These are phyloP conservation scores for Ustilago trichophora DNA, from an alignment of 1,284 basidiomycete genomes.

Conservation along the genomic window DNA sequence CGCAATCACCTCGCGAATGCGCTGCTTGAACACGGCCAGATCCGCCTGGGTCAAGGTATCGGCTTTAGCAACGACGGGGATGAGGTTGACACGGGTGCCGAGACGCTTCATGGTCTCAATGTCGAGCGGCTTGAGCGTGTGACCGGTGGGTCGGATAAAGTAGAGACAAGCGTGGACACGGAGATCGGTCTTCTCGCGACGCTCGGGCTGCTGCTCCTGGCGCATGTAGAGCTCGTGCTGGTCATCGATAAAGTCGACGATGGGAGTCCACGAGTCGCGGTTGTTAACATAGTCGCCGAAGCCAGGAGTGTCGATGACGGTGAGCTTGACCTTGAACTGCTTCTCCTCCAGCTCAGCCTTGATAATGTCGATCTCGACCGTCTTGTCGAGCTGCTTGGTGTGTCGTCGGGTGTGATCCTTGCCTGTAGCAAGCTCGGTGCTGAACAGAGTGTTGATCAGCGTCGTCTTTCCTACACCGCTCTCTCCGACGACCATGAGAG, in stretches of 20 bases:
- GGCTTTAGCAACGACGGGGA: slow-evolving; percentile 96
- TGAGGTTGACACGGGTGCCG: slow-evolving; percentile 93
- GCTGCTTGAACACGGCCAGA: slow-evolving; percentile 88
- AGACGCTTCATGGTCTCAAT: slow-evolving; percentile 99
- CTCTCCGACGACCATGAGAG: slow-evolving; percentile 98
- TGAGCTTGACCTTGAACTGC: slow-evolving; percentile 98
- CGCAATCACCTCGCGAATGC: slow-evolving; percentile 86
- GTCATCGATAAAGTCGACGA: slow-evolving; percentile 99
- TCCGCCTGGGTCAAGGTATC: slow-evolving; percentile 95
- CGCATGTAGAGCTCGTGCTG: slow-evolving; percentile 99
- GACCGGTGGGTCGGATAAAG: slow-evolving; percentile 95
- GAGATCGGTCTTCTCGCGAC: slow-evolving; percentile 90
- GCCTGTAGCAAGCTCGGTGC: slow-evolving; percentile 89
- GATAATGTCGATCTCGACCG: slow-evolving; percentile 78
- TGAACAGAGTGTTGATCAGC: slow-evolving; percentile 97
- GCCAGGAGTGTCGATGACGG: slow-evolving; percentile 97
- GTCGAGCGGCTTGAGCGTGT: slow-evolving; percentile 97
- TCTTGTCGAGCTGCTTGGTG: slow-evolving; percentile 97
- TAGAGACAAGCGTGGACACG: slow-evolving; percentile 97
- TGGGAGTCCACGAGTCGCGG: slow-evolving; percentile 96
- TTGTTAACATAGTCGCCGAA: slow-evolving; percentile 99
- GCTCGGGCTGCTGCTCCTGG: slow-evolving; percentile 97
- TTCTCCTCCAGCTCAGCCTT: slow-evolving; percentile 90
- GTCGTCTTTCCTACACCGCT: slow-evolving; percentile 66
- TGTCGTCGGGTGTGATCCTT: slow-evolving; percentile 93